These are phyloP conservation scores for Pseudopyricularia javanii DNA, from an alignment of 2,329 filamentous ascomycete species.

Conservation along the genomic window DNA sequence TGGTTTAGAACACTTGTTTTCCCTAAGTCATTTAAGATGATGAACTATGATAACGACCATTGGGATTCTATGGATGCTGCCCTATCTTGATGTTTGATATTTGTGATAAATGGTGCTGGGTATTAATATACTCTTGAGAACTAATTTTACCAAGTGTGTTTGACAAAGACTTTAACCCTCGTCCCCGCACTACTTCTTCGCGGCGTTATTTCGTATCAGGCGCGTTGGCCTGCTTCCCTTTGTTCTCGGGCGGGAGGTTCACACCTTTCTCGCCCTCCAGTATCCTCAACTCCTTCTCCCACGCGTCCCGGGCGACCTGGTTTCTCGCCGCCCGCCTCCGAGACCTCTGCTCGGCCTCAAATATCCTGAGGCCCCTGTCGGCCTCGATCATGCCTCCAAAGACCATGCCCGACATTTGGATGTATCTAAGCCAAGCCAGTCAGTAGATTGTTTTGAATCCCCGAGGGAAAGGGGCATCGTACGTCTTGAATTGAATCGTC, in stretches of 20 bases:
- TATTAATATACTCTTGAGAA: too few species aligned
- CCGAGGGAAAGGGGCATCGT: constrained; percentile 16
- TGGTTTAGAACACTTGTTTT: not conserved
- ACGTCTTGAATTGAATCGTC: constrained; percentile 70
- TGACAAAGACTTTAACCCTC: not conserved
- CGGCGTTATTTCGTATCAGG: not conserved
- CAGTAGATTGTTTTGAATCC: not conserved
- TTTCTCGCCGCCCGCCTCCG: constrained; percentile 52
- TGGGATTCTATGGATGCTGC: not conserved
- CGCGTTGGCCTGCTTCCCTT: not conserved
- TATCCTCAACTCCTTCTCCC: constrained; percentile 47
- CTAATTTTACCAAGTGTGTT: not conserved
- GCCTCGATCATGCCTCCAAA: constrained; percentile 66
- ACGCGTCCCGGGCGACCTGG: constrained; percentile 55
- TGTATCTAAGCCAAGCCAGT: constrained; percentile 39
- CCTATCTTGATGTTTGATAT: not conserved
- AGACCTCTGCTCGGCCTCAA: constrained; percentile 53
- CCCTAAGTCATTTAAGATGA: not conserved
- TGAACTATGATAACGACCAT: not conserved
- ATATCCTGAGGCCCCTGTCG: constrained; percentile 53
- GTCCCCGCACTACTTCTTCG: too few species aligned
- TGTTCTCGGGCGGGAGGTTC: not conserved
- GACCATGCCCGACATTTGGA: constrained; percentile 82
- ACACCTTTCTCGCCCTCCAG: constrained; percentile 20
- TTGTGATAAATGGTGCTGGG: too few species aligned